A percentile compares a stretch with the other conserved stretches of the same genome.
Evolutionary conservation across 495 filamentous ascomycete genomes (phyloP).

Genomic region (Podospora pseudopauciseta): DNA sequence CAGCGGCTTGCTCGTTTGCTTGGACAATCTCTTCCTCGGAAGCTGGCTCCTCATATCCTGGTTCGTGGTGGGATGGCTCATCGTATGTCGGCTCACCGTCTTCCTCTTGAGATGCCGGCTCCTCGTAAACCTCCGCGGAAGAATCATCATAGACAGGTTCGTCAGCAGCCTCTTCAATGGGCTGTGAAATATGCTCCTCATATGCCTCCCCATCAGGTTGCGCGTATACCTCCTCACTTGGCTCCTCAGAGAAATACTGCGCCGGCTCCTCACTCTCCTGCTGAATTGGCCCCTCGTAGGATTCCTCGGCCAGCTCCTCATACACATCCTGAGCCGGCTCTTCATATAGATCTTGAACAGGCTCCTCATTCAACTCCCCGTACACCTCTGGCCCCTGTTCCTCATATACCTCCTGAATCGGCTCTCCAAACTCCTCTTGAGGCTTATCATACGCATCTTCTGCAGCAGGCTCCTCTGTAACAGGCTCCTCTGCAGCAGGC

Average conservation of each 20-base stretch:
- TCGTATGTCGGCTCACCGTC: neutral
- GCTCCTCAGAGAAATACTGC: neutral
- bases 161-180: neutral
- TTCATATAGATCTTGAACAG: neutral
- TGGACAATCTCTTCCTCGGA: neutral
- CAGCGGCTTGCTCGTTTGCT: neutral
- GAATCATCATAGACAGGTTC: neutral
- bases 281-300: neutral
- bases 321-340: neutral
- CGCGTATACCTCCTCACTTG: neutral
- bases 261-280: conserved; percentile 1
- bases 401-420: neutral
- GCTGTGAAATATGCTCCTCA: neutral
- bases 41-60: neutral
- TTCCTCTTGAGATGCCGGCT: neutral
- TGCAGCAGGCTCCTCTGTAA: neutral
- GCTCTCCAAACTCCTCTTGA: neutral
- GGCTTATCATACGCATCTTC: conserved; percentile 6
- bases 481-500: neutral
- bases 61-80: neutral
- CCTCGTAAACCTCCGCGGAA: conserved; percentile 2
- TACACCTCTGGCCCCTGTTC: neutral
- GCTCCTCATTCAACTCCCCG: neutral
- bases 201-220: neutral
- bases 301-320: neutral